Evolutionary conservation across 768 basidiomycete species (phyloP), one percentile per base, ranked within the genome.

Genomic region (Leucocoprinus leucothites): DNA sequence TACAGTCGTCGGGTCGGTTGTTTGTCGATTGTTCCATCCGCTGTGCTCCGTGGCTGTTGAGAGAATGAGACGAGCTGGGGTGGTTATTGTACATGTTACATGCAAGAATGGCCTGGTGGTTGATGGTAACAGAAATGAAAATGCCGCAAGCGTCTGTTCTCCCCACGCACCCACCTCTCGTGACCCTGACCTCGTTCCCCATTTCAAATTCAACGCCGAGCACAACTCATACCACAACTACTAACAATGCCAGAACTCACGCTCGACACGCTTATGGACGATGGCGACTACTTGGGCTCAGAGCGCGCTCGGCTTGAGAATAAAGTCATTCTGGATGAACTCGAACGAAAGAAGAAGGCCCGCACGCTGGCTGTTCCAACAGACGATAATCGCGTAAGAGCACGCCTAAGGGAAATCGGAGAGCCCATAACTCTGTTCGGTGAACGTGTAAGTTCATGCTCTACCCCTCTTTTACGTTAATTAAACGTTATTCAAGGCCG

Each of bases 351-450:
- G 80, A 97, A 97, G 78, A 89, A 93, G 64, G 89, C 95, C 11
- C 81, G 97, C 60, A 87, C 79, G 57, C 82, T 98, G 73, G 97
- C 95, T 6, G 94, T 98, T 9, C 97, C 97, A 7, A 99, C 97
- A 6, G 96, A 98, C 70, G 97, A 98, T 71, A 89, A 84, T 64
- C 87, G 89, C 61, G 97, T 99, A 64, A 89, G 89, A 67, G 85
- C 87, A 36, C 80, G 91, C 55, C 77, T 99, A 56, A 79, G 97
- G 54, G 93, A 96, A 72, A 86, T 97, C 62, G 95, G 93, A 36
- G 93, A 99, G 69, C 97, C 97, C 36, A 95, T 98, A 64, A 98
- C 95, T 4, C 79, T 98, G 24, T 99, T 98, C 63, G 97, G 95
- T 60, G 97, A 98, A 82, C 86, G 94, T 57, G 94, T 97, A 66